These are phyloP conservation scores for Calonectria multiphialidica DNA, from an alignment of 2,329 filamentous ascomycete genomes.

Conservation along the genomic window DNA sequence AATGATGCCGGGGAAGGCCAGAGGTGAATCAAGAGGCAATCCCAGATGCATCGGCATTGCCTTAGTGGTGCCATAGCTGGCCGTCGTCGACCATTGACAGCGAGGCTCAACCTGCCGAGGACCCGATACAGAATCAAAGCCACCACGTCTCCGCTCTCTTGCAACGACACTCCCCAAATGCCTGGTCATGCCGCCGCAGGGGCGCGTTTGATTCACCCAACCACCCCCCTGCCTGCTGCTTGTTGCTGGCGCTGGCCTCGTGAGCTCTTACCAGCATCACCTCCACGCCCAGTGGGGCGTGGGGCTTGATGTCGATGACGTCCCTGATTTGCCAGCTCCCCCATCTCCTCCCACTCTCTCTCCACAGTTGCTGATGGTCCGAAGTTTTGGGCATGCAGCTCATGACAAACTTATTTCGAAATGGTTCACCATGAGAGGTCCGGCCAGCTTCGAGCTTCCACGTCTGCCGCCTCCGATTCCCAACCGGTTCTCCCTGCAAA, in stretches of 20 bases:
- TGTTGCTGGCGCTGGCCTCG: slow-evolving; percentile 32
- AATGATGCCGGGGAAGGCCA: not conserved
- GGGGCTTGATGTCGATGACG: slow-evolving; percentile 37
- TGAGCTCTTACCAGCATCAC: slow-evolving; percentile 37
- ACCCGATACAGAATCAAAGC: slow-evolving; percentile 12
- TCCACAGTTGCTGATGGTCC: slow-evolving; percentile 44
- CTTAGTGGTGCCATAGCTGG: slow-evolving; percentile 10
- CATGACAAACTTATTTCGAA: slow-evolving; percentile 47
- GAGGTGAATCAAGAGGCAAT: not conserved
- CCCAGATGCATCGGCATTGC: not conserved
- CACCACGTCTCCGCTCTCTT: not conserved
- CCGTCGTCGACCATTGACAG: slow-evolving; percentile 7
- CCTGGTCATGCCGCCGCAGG: slow-evolving; percentile 2
- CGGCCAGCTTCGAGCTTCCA: slow-evolving; percentile 24
- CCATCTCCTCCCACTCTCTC: slow-evolving; percentile 43
- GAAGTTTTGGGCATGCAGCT: slow-evolving; percentile 34
- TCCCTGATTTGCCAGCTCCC: slow-evolving; percentile 42
- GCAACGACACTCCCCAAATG: slow-evolving; percentile 7
- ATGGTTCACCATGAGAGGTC: slow-evolving; percentile 38
- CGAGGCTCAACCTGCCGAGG: slow-evolving; percentile 10
- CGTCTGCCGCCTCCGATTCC: slow-evolving; percentile 31
- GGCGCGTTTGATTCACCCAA: not conserved
- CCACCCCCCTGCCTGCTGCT: slow-evolving; percentile 5
- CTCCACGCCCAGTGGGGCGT: slow-evolving; percentile 45
- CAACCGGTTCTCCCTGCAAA: slow-evolving; percentile 6